phyloP scores from a whole-genome alignment of 108 stramenopile species.

The Skeletonema grethae region DNA sequence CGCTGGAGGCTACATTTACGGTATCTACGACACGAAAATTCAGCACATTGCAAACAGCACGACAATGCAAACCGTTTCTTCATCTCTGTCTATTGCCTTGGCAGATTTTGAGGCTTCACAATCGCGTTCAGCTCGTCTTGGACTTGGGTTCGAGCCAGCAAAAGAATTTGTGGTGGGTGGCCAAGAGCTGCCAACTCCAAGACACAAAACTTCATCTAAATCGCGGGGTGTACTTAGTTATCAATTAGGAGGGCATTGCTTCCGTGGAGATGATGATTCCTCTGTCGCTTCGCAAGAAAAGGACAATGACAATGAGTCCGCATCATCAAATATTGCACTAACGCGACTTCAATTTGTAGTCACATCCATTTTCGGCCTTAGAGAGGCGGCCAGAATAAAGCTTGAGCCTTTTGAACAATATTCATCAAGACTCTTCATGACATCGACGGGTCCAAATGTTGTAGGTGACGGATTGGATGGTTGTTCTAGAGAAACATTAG shows the following conservation, averaged over 20 bases:
- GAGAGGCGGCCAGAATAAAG: constrained; percentile 73
- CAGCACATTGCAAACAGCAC: constrained; percentile 78
- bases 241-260: constrained; percentile 45
- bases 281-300: constrained; percentile 50
- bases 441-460: constrained; percentile 64
- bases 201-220: constrained; percentile 19
- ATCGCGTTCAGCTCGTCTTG: constrained; percentile 65
- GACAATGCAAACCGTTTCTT: constrained; percentile 76
- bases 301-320: constrained; percentile 61
- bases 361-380: constrained; percentile 69
- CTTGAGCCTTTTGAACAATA: constrained; percentile 49
- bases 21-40: constrained; percentile 66
- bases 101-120: constrained; percentile 80
- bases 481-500: constrained; percentile 69
- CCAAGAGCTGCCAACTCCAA: constrained; percentile 25
- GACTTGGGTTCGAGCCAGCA: constrained; percentile 12
- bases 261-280: constrained; percentile 40
- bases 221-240: constrained; percentile 34
- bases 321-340: constrained; percentile 65
- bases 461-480: constrained; percentile 75
- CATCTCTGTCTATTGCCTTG: constrained; percentile 73
- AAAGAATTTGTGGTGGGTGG: neutral
- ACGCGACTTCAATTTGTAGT: constrained; percentile 75
- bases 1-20: constrained; percentile 35
- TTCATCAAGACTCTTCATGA: constrained; percentile 63